Percentiles rank a stretch among this genome's conserved stretches.
phyloP scores from a whole-genome alignment of 257 asterid genomes.

The Pogostemon cablin region DNA sequence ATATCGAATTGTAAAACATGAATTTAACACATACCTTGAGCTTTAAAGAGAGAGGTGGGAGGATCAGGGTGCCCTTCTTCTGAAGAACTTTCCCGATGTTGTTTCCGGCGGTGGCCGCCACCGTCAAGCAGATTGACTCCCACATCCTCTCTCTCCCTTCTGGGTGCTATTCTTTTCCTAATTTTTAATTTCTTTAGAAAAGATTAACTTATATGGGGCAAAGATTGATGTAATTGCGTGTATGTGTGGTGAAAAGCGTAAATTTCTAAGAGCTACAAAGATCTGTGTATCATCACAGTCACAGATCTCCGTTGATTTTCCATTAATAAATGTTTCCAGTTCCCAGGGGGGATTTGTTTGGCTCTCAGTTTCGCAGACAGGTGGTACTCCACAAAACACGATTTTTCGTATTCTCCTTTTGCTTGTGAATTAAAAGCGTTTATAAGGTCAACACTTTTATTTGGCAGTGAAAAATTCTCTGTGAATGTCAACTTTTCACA shows the following conservation, averaged over 20 bases:
- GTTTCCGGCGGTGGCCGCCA: slow-evolving; percentile 98
- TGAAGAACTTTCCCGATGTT: slow-evolving; percentile 99
- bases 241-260: slow-evolving; percentile 21
- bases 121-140: slow-evolving; percentile 86
- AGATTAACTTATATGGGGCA: not conserved
- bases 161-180: not conserved
- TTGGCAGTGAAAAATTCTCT: too few relatives aligned
- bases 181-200: not conserved
- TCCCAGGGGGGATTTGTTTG: slow-evolving; percentile 7
- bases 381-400: slow-evolving; percentile 1
- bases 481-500: too few relatives aligned
- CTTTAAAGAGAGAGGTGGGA: slow-evolving; percentile 97
- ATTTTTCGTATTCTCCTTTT: not conserved
- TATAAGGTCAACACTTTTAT: too few relatives aligned
- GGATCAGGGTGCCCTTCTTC: slow-evolving; percentile 98
- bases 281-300: slow-evolving; percentile 31
- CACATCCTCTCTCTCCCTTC: slow-evolving; percentile 57
- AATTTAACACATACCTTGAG: slow-evolving; percentile 64
- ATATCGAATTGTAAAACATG: not conserved
- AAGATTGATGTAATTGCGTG: slow-evolving; percentile 12
- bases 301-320: slow-evolving; percentile 35
- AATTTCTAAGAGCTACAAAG: slow-evolving; percentile 29
- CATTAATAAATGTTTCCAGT: slow-evolving; percentile 13
- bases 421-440: not conserved
- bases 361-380: slow-evolving; percentile 8